phyloP scores from a whole-genome alignment of 78 protist genomes.

The Isochrysis galbana region DNA sequence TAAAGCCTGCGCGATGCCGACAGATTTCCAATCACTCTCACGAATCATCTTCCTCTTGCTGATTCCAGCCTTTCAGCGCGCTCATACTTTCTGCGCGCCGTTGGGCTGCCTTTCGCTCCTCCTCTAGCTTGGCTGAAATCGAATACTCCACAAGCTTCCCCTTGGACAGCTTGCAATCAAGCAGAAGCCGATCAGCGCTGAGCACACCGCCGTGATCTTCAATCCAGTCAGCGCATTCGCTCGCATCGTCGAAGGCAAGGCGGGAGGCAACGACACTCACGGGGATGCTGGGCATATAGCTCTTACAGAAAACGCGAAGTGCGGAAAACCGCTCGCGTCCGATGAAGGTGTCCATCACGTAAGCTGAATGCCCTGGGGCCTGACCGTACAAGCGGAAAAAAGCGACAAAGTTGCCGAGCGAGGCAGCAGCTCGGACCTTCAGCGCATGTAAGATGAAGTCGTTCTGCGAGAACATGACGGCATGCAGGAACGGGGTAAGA shows the following conservation, averaged over 20 bases:
- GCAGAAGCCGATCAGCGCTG: too few species aligned
- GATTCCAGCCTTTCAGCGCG: neutral
- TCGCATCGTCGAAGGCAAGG: neutral
- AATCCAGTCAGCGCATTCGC: neutral
- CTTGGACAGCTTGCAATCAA: slow-evolving; percentile 12
- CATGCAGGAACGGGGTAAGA: too few species aligned
- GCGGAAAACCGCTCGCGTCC: neutral
- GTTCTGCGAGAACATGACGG: neutral
- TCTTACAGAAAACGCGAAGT: neutral
- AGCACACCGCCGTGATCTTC: neutral
- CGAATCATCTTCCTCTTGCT: too few species aligned
- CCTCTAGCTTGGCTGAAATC: neutral
- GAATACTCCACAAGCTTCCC: neutral
- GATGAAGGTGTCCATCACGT: neutral
- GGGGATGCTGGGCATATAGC: neutral
- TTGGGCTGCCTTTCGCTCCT: neutral
- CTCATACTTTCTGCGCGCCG: neutral
- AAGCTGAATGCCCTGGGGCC: neutral
- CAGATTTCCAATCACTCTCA: too few species aligned
- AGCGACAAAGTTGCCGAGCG: neutral
- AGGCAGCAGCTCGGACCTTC: neutral
- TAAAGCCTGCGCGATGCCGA: too few species aligned
- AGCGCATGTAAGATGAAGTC: neutral
- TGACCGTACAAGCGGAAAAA: neutral
- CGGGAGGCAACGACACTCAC: too few species aligned